Base-by-base conservation (phyloP, 2,329 filamentous ascomycete species). In the Neoscytalidium dimidiatum region DNA sequence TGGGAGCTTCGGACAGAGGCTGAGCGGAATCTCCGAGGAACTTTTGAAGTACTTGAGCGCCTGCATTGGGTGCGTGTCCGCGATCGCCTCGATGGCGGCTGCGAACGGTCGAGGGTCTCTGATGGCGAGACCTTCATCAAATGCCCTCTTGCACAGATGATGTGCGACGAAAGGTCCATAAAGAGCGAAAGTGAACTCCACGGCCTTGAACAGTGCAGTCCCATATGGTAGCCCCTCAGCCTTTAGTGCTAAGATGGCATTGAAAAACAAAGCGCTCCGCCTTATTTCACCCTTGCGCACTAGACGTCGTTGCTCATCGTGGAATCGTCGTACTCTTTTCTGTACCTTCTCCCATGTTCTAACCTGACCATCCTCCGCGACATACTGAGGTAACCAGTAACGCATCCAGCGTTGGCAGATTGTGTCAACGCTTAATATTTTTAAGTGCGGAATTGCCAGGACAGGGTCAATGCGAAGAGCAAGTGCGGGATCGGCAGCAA, bases 41-140 rank as follows among this genome's bases (percentile, higher is more conserved):
- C 29, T 11, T n/a, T 38, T 53, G 53, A 35, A 65, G 31, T 33
- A 60, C 44, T 65, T 52, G 4, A 52, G 28, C 6, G 63, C 63
- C 19, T 48, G 21, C 19, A 43, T n/a, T 3, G 63, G 56, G 28
- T 43, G 41, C 4, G n/a, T 17, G 4, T 44, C 46, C 13, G 31
- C n/a, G 14, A 53, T 29, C 3, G 26, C 14, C 21, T 65, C 46
- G 23, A 65, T 52, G 23, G 29, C 33, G 14, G 63, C 33, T 3
- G 46, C 63, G 9, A 52, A 26, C 19, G 53, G 46, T n/a, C 44
- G 13, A 14, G 21, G 33, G 28, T 65, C 44, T 7, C 7, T 17
- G 21, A 21, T 19, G 21, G 14, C 6, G n/a, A 60, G n/a, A 13
- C 28, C 17, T 6, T 28, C 56, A 28, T 21, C 11, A 6, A 33